Conservation (phyloP, 208 protist species). For the Wallacemonas sp. region DNA sequence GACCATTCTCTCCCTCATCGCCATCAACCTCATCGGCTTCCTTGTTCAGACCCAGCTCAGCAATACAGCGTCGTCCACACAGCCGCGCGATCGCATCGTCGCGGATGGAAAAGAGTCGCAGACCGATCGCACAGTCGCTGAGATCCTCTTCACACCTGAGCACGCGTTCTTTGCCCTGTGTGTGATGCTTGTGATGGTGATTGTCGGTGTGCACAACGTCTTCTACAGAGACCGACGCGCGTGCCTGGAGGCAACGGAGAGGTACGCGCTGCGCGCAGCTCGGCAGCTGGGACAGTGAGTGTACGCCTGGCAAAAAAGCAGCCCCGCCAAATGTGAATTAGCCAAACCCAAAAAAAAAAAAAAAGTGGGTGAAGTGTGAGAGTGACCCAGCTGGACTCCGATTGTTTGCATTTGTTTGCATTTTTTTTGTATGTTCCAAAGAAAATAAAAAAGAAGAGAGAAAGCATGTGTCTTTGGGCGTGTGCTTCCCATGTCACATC, state of each 20-base stretch:
- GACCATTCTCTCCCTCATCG: slow-evolving; percentile 44
- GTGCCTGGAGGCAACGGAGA: background rate
- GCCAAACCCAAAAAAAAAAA: no score
- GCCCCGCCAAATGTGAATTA: no score
- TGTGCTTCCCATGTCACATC: no score
- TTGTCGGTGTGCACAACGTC: slow-evolving; percentile 4
- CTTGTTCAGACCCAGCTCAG: background rate
- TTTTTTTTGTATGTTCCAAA: background rate
- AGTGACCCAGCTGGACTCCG: no score
- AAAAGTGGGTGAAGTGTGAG: no score
- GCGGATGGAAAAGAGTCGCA: background rate
- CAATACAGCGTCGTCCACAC: background rate
- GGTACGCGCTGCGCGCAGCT: background rate
- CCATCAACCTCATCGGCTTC: slow-evolving; percentile 68
- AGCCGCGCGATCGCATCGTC: background rate
- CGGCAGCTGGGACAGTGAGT: background rate
- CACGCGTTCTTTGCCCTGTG: slow-evolving; percentile 4
- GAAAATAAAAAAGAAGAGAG: slow-evolving; percentile 13
- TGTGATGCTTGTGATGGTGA: slow-evolving; percentile 17
- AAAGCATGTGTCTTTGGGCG: no score
- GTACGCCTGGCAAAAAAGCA: no score
- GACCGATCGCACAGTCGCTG: slow-evolving; percentile 6
- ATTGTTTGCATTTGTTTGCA: no score
- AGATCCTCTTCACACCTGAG: slow-evolving; percentile 13
- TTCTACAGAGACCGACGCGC: slow-evolving; percentile 5